Conservation (phyloP, 768 basidiomycete species). For the Lactarius sanguifluus region DNA sequence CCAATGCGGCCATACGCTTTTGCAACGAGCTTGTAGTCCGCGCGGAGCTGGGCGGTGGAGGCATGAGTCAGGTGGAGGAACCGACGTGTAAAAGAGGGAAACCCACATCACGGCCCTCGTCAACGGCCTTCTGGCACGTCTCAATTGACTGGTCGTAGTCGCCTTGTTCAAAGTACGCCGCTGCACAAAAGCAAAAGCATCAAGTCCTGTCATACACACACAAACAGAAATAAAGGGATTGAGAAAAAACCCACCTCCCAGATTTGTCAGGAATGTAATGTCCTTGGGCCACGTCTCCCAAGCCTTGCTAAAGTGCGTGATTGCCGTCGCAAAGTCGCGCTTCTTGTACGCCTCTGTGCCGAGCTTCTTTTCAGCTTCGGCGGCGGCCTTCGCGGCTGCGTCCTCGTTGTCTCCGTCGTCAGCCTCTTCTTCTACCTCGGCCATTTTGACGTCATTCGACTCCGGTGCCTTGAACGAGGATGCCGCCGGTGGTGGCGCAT, state of each 20-base stretch:
- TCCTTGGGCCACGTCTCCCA: conserved; percentile 96
- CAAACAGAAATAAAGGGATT: not conserved
- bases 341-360: conserved; percentile 86
- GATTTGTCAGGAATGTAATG: conserved; percentile 89
- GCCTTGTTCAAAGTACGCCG: conserved; percentile 91
- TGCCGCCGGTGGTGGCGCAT: conserved; percentile 35
- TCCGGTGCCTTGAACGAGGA: conserved; percentile 34
- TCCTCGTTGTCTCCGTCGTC: conserved; percentile 59
- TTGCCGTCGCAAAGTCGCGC: conserved; percentile 76
- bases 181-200: conserved; percentile 40
- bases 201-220: conserved; percentile 13
- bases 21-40: conserved; percentile 93
- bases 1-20: conserved; percentile 93
- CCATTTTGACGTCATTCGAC: conserved; percentile 63
- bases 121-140: conserved; percentile 92
- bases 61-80: conserved; percentile 10
- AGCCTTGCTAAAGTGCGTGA: conserved; percentile 74
- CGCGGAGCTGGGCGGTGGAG: conserved; percentile 56
- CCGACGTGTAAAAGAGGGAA: not conserved
- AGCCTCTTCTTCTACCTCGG: conserved; percentile 40
- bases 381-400: conserved; percentile 70
- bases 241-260: conserved; percentile 55
- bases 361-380: conserved; percentile 74
- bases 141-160: conserved; percentile 91
- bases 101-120: conserved; percentile 81